A percentile compares a stretch with the other conserved stretches of the same genome.
Evolutionary conservation across 208 protist genomes (phyloP).

Genomic region (Acanthamoeba castellanii): DNA sequence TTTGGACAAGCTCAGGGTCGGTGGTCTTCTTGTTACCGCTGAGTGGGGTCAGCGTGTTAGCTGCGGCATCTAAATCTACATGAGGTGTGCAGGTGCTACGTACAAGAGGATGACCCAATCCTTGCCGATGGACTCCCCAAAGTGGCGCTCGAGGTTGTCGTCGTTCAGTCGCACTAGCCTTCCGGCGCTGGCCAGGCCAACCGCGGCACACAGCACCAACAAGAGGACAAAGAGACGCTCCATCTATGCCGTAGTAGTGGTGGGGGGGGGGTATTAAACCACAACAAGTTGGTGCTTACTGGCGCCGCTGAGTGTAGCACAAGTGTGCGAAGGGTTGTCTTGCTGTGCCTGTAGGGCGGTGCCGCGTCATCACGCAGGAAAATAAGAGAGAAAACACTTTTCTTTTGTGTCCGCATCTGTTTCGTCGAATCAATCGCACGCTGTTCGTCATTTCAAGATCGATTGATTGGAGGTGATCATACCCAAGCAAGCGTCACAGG

Average conservation of each 20-base stretch:
- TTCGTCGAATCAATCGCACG: no score
- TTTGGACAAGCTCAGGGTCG: not conserved
- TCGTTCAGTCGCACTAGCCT: not conserved
- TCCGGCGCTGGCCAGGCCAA: not conserved
- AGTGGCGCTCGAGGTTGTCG: not conserved
- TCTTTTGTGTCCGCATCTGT: not conserved
- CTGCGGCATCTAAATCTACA: not conserved
- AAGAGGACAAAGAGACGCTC: not conserved
- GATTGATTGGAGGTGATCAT: not conserved
- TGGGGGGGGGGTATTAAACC: not conserved
- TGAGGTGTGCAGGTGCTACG: not conserved
- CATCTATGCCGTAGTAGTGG: not conserved
- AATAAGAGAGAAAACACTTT: not conserved
- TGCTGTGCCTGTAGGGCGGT: not conserved
- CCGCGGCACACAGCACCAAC: not conserved
- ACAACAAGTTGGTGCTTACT: not conserved
- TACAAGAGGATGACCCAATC: constrained; percentile 47
- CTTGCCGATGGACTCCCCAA: not conserved
- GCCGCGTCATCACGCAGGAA: not conserved
- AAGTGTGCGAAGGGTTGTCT: not conserved
- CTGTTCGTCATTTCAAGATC: no score
- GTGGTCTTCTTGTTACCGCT: constrained; percentile 41
- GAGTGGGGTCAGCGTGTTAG: not conserved
- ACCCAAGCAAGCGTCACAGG: not conserved
- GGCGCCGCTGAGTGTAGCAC: not conserved